These are phyloP conservation scores for Aspergillus aculeatinus DNA, from an alignment of 2,329 filamentous ascomycete species.

Conservation along the genomic window DNA sequence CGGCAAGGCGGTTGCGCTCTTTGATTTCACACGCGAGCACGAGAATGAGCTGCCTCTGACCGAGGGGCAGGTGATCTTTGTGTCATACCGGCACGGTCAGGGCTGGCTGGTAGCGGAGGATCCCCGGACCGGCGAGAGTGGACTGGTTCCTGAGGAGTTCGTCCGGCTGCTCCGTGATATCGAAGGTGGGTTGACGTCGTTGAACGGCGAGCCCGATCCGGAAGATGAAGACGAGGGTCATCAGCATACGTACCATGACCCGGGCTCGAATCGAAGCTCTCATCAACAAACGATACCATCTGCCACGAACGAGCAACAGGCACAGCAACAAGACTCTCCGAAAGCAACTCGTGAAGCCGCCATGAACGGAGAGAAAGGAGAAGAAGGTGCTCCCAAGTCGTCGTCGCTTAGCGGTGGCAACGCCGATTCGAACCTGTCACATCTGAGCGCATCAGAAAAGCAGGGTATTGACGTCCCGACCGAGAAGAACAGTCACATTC, in stretches of 20 bases:
- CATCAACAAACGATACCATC: slow-evolving; percentile 32
- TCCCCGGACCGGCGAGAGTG: slow-evolving; percentile 88
- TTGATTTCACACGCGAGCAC: slow-evolving; percentile 92
- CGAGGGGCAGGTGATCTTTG: slow-evolving; percentile 94
- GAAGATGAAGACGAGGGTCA: slow-evolving; percentile 44
- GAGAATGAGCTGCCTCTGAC: slow-evolving; percentile 91
- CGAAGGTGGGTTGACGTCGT: slow-evolving; percentile 78
- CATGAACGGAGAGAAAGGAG: slow-evolving; percentile 27
- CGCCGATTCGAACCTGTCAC: slow-evolving; percentile 37
- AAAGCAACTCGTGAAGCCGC: slow-evolving; percentile 18
- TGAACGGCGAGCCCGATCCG: slow-evolving; percentile 55
- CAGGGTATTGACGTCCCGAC: slow-evolving; percentile 34
- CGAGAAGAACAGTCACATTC: slow-evolving; percentile 10
- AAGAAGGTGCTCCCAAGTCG: slow-evolving; percentile 24
- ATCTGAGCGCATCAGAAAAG: slow-evolving; percentile 3
- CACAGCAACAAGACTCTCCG: slow-evolving; percentile 16
- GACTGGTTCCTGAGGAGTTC: slow-evolving; percentile 93
- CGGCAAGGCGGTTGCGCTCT: slow-evolving; percentile 90
- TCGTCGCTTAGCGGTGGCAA: slow-evolving; percentile 34
- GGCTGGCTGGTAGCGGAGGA: slow-evolving; percentile 98
- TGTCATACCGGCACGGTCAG: slow-evolving; percentile 93
- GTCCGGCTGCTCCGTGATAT: slow-evolving; percentile 90
- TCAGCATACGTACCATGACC: slow-evolving; percentile 49
- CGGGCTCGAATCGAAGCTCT: slow-evolving; percentile 49
- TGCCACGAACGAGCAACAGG: slow-evolving; percentile 21